Conservation (phyloP, 2,329 filamentous ascomycete genomes). For the Diplodia intermedia region DNA sequence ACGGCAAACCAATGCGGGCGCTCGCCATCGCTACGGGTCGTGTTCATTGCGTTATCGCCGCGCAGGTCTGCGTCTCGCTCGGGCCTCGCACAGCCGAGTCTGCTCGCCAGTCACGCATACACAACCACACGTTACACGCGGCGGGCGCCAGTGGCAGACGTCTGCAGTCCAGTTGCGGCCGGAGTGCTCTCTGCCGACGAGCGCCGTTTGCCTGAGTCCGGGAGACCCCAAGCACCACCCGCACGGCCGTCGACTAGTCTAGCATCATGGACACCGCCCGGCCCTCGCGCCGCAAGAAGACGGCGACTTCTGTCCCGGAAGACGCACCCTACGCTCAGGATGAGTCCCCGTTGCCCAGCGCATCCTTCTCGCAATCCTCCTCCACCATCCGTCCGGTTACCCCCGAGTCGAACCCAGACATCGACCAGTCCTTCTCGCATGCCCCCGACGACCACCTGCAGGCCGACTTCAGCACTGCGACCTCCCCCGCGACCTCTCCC, state of each 20-base stretch:
- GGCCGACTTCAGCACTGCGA: slow-evolving; percentile 35
- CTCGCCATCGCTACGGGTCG: slow-evolving; percentile 27
- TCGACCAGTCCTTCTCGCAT: slow-evolving; percentile 39
- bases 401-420: slow-evolving; percentile 59
- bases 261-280: slow-evolving; percentile 32
- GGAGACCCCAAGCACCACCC: slow-evolving; percentile 11
- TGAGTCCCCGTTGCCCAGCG: slow-evolving; percentile 24
- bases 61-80: slow-evolving; percentile 27
- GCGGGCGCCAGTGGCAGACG: slow-evolving; percentile 26
- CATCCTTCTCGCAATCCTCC: slow-evolving; percentile 38
- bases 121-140: slow-evolving; percentile 32
- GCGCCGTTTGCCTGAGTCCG: slow-evolving; percentile 21
- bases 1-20: slow-evolving; percentile 26
- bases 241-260: slow-evolving; percentile 26
- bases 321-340: slow-evolving; percentile 29
- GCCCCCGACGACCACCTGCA: slow-evolving; percentile 38
- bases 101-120: slow-evolving; percentile 26
- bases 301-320: slow-evolving; percentile 26
- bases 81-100: slow-evolving; percentile 30
- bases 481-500: slow-evolving; percentile 32
- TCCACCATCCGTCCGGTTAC: slow-evolving; percentile 69
- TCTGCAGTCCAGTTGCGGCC: background rate
- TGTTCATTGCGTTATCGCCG: slow-evolving; percentile 29
- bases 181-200: background rate
- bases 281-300: slow-evolving; percentile 31